Percentiles rank a stretch among this genome's conserved stretches.
phyloP scores from a whole-genome alignment of 805 yeast species.

The Kuraishia molischiana region DNA sequence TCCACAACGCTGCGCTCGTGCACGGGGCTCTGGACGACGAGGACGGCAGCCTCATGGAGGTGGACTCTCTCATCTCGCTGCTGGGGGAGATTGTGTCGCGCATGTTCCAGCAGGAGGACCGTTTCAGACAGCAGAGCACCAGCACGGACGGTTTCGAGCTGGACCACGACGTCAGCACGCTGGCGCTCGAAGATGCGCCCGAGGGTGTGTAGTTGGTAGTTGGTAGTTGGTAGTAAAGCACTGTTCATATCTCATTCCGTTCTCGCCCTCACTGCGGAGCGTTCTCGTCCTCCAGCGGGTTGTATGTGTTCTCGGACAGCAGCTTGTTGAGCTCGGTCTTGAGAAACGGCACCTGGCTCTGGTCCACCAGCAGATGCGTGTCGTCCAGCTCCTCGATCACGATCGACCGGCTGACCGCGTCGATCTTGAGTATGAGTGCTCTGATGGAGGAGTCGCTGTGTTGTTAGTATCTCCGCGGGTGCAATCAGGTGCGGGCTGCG shows the following conservation, averaged over 20 bases:
- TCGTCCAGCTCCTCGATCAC: conserved; percentile 77
- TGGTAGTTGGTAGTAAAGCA: conserved; percentile 12
- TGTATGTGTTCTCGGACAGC: conserved; percentile 75
- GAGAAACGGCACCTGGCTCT: conserved; percentile 63
- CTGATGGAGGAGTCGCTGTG: conserved; percentile 82
- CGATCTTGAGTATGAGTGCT: conserved; percentile 79
- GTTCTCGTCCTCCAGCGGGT: conserved; percentile 71
- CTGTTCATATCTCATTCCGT: conserved; percentile 9
- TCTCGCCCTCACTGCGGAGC: conserved; percentile 6
- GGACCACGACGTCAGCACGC: conserved; percentile 4
- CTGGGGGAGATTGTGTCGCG: conserved; percentile 23
- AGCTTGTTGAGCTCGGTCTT: conserved; percentile 69
- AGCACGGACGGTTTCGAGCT: conserved; percentile 8
- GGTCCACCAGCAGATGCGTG: conserved; percentile 77
- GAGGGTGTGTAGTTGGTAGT: too few relatives aligned
- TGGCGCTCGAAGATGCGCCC: not conserved
- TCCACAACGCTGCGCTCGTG: conserved; percentile 23
- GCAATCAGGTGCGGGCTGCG: too few relatives aligned
- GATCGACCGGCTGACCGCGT: conserved; percentile 65
- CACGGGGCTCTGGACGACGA: conserved; percentile 17
- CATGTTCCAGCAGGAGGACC: conserved; percentile 11
- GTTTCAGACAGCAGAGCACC: not conserved
- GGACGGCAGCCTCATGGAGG: conserved; percentile 47
- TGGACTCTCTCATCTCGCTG: conserved; percentile 41
- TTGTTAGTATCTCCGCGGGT: too few relatives aligned